Percentiles rank a stretch among this genome's conserved stretches.
Conservation (phyloP, 768 basidiomycete species). For the Lentinula guzmanii region DNA sequence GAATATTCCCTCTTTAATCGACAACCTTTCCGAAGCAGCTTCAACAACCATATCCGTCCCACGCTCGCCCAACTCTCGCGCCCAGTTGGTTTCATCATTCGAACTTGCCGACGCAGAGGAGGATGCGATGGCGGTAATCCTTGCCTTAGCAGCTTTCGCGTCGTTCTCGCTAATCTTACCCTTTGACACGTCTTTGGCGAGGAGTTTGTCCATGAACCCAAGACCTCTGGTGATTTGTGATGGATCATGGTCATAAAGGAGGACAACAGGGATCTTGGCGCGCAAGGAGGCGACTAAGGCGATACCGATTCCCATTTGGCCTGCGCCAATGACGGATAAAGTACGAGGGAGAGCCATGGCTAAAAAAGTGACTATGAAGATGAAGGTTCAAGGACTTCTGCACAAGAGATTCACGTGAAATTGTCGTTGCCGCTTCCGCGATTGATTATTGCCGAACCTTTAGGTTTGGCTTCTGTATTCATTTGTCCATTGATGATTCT, state of each 20-base stretch:
- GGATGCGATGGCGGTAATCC: constrained; percentile 33
- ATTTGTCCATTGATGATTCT: too few species aligned
- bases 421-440: neutral
- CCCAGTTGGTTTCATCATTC: neutral
- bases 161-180: constrained; percentile 64
- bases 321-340: constrained; percentile 76
- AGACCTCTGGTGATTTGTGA: constrained; percentile 73
- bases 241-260: constrained; percentile 75
- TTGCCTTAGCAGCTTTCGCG: constrained; percentile 66
- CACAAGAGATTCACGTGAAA: neutral
- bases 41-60: constrained; percentile 20
- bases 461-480: too few species aligned
- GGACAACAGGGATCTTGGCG: constrained; percentile 72
- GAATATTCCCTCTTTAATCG: constrained; percentile 78
- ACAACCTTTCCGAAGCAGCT: constrained; percentile 84
- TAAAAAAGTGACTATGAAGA: too few species aligned
- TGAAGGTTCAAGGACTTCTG: too few species aligned
- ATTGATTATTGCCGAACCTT: too few species aligned
- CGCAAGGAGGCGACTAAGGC: constrained; percentile 81
- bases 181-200: constrained; percentile 87
- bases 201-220: constrained; percentile 69
- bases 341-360: constrained; percentile 26
- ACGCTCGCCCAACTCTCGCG: neutral
- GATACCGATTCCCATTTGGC: constrained; percentile 92
- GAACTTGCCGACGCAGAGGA: constrained; percentile 29